Evolutionary conservation across 2,329 filamentous ascomycete genomes (phyloP), one percentile per base, ranked within the genome.

Genomic region (Thielaviopsis punctulata): DNA sequence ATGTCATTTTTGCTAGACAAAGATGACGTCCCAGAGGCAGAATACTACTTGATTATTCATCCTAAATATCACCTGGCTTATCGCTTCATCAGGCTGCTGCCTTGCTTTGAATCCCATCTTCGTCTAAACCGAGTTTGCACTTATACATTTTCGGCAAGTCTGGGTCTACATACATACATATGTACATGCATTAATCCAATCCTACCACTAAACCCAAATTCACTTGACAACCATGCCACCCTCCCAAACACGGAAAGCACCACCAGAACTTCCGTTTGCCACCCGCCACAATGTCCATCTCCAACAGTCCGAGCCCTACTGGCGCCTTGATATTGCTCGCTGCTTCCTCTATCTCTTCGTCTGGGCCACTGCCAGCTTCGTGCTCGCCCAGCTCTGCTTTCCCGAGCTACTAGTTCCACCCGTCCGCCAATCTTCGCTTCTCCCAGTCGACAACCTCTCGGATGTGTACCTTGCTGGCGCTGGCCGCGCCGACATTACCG

Each of bases 401-500:
- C 30, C 30, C 4, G 21, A 2, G 21, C 18, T 45, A 5, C 21
- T 3, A 6, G 18, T 43, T n/a, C 25, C 19, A 18, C 22, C 18
- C 2, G 39, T 13, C 30, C 19, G n/a, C 48, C 19, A 43, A 15
- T 22, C 22, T 22, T 27, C 22, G 22, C 27, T n/a, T 13, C 25
- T 23, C 4, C 24, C 48, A 39, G 19, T n/a, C 30, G 19, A 21
- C n/a, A 27, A 18, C 10, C 45, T 13, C 9, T 49, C 36, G 24
- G 43, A 51, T 23, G 30, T 51, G 9, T 77, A 76, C 55, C 66
- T 77, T 30, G 60, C 78, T 45, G 75, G 75, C 18, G 73, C 75
- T 1, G 75, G 75, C 46, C 77, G 77, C 62, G 73, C 70, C 5
- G 75, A 79, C 58, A 76, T 78, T 58, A 79, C 75, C 0, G 75